Evolutionary conservation across 1,139 yeast genomes (phyloP).

Genomic region (Yamadazyma blattariae): DNA sequence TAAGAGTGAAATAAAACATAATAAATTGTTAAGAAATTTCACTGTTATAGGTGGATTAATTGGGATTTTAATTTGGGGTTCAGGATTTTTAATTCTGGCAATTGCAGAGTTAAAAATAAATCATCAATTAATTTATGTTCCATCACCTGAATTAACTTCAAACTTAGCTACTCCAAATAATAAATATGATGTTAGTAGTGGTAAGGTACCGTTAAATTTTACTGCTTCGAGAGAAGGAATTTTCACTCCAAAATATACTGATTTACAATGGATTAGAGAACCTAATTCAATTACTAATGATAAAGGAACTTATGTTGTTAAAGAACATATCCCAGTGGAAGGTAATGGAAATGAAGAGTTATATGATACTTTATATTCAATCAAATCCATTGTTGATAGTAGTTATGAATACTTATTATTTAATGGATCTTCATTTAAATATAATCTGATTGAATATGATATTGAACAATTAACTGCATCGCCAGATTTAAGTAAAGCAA

Average conservation of each 20-base stretch:
- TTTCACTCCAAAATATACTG: conserved; percentile 46
- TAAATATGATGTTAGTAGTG: conserved; percentile 12
- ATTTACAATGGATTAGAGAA: conserved; percentile 67
- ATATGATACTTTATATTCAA: conserved; percentile 31
- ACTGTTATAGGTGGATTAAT: conserved; percentile 19
- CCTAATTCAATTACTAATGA: conserved; percentile 44
- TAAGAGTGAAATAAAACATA: no score
- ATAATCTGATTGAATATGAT: conserved; percentile 35
- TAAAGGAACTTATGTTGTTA: conserved; percentile 54
- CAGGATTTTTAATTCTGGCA: conserved; percentile 26
- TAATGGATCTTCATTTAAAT: conserved; percentile 45
- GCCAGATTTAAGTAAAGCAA: conserved; percentile 57
- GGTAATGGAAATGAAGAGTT: conserved; percentile 13
- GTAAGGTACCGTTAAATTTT: conserved; percentile 29
- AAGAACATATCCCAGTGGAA: conserved; percentile 14
- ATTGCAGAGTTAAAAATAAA: neutral
- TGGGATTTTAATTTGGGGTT: conserved; percentile 38
- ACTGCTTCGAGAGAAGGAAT: conserved; percentile 44
- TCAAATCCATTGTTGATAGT: conserved; percentile 51
- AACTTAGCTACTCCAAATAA: conserved; percentile 10
- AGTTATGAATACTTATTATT: conserved; percentile 44
- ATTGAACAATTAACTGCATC: conserved; percentile 59
- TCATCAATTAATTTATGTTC: neutral
- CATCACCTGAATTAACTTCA: conserved; percentile 1
- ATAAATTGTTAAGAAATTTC: no score